Evolutionary conservation across 257 asterid species (phyloP).

Genomic region (Nicotiana undulata): DNA sequence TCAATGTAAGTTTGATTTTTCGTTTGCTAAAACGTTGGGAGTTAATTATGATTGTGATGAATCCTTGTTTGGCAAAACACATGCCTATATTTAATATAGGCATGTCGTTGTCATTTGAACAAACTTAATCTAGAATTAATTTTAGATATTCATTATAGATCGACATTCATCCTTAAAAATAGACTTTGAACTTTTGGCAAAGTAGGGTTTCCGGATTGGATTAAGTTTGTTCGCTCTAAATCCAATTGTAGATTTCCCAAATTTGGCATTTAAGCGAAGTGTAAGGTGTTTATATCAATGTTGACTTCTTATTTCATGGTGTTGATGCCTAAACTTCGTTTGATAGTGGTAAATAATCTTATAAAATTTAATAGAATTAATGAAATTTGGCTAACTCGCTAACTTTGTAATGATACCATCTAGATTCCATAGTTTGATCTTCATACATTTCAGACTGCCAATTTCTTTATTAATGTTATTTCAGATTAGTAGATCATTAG

Average conservation of each 20-base stretch:
- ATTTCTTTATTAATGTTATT: neutral
- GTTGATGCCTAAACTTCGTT: neutral
- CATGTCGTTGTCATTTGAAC: no score
- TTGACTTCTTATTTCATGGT: neutral
- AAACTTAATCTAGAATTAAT: no score
- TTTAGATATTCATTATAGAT: no score
- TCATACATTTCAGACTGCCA: neutral
- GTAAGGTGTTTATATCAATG: neutral
- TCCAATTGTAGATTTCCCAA: neutral
- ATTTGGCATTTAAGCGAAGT: neutral
- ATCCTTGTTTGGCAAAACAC: neutral
- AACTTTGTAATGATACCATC: neutral
- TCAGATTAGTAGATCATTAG: neutral
- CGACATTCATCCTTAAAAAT: neutral
- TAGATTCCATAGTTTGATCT: neutral
- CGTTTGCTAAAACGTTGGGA: neutral
- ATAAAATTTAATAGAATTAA: neutral
- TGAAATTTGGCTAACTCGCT: neutral
- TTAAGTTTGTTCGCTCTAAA: neutral
- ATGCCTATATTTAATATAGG: no score
- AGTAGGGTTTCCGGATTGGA: neutral
- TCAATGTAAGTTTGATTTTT: neutral
- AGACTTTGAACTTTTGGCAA: neutral
- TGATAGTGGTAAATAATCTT: neutral
- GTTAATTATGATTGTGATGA: neutral